These are phyloP conservation scores for Amaranthus cruentus DNA, from an alignment of 148 eudicot species.

Conservation along the genomic window DNA sequence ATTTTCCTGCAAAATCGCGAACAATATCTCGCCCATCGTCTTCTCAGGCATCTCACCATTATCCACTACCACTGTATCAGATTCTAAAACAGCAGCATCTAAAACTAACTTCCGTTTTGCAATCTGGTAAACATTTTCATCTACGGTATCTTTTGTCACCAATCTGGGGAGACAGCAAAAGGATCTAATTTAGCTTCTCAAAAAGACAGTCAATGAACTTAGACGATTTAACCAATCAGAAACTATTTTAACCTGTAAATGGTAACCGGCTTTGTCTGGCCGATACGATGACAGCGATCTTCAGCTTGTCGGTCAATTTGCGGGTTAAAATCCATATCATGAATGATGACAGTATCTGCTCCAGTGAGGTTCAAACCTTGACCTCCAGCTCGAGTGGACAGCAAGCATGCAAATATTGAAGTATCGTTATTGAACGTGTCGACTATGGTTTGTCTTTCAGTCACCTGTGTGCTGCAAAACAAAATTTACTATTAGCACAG, in stretches of 20 bases:
- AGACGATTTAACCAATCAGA: neutral
- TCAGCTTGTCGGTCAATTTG: conserved; percentile 98
- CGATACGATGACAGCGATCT: conserved; percentile 97
- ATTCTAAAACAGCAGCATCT: conserved; percentile 80
- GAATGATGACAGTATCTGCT: conserved; percentile 95
- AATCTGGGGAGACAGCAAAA: conserved; percentile 42
- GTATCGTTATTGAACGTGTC: conserved; percentile 77
- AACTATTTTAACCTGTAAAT: conserved; percentile 52
- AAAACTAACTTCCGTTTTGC: conserved; percentile 71
- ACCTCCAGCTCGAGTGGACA: conserved; percentile 98
- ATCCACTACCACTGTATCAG: conserved; percentile 53
- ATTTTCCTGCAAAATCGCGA: conserved; percentile 39
- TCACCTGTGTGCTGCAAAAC: conserved; percentile 71
- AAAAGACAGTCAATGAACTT: neutral
- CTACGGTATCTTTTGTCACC: conserved; percentile 82
- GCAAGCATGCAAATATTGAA: conserved; percentile 87
- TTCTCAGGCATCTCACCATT: conserved; percentile 53
- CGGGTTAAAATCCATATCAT: conserved; percentile 99
- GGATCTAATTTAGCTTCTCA: neutral
- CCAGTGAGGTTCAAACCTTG: conserved; percentile 92
- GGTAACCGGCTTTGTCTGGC: conserved; percentile 88
- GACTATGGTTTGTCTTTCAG: conserved; percentile 87
- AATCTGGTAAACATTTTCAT: conserved; percentile 76
- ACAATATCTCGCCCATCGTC: conserved; percentile 87
- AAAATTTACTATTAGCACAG: neutral